Evolutionary conservation across 352 stramenopile genomes (phyloP), one percentile per base, ranked within the genome.

Genomic region (Pythium dissimile): DNA sequence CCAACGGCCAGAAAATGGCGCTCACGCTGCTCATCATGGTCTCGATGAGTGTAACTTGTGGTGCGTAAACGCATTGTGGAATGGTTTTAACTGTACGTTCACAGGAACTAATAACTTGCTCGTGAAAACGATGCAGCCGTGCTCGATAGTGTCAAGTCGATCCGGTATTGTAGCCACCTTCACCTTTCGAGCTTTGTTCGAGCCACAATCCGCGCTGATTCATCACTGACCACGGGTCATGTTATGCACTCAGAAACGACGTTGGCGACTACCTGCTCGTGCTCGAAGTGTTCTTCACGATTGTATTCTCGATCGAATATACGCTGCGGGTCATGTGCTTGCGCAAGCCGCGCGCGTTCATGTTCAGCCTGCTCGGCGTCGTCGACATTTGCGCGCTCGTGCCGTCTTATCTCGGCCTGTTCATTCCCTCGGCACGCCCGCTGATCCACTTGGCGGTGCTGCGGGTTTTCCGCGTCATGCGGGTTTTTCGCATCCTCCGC

Each of bases 241-340:
- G 21, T 13, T 41, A n/a, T 59, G 0, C 34, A 38, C n/a, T 39
- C 20, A 89, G 83, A 13, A 77, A 84, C 11, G 52, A 77, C 18
- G 71, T 89, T 49, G 80, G 83, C 2, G 61, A 84, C 53, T 86
- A 85, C 31, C 34, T 94, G 48, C 57, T 94, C 15, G 67, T 66
- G 23, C 68, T 89, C 7, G 84, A 94, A 52, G 70, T 89, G 28
- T 80, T 86, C 41, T 94, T 94, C 62, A 92, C 84, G 15, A 43
- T 89, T 47, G 54, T 90, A 11, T 94, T 94, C 52, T 80, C 81
- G 5, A 69, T 91, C 52, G 84, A 94, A 65, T 94, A 91, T 66
- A 60, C 55, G 13, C 61, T 92, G 24, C 81, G 84, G 12, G 58
- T 94, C 16, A 38, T 72, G 3, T 94, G 84, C 47, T 54, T 94